A percentile compares a stretch with the other conserved stretches of the same genome.
phyloP scores from a whole-genome alignment of 441 rosid species.

The Raphanus hybrid region DNA sequence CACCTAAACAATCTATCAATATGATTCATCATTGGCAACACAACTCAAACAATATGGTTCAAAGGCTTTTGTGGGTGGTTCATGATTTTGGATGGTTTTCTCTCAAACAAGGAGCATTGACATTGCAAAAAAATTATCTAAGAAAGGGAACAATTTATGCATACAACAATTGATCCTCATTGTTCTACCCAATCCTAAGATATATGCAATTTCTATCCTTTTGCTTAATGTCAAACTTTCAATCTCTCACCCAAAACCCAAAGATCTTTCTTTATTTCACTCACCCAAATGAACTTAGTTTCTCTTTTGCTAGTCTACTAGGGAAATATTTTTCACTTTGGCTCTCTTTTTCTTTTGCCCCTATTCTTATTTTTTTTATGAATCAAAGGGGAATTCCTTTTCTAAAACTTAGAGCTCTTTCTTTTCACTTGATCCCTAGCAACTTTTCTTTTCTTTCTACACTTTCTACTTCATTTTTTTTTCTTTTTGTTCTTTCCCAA shows the following conservation, averaged over 20 bases:
- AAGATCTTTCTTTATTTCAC: background rate
- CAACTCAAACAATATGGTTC: background rate
- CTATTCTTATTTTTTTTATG: background rate
- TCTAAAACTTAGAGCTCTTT: too few species aligned
- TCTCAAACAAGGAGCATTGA: background rate
- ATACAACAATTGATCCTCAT: background rate
- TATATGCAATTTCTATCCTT: background rate
- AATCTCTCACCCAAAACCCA: background rate
- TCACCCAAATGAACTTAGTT: background rate
- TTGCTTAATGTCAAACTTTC: background rate
- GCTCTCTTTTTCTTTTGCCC: background rate
- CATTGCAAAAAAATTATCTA: background rate
- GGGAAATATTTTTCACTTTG: background rate
- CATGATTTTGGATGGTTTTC: background rate
- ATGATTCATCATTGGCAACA: background rate
- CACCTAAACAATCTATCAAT: too few species aligned
- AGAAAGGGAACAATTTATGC: background rate
- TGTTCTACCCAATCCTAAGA: background rate
- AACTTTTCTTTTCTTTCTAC: too few species aligned
- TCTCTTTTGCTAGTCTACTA: background rate
- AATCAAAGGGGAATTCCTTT: too few species aligned
- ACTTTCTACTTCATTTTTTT: too few species aligned
- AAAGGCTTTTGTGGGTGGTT: background rate
- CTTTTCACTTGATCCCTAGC: too few species aligned
- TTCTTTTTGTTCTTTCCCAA: too few species aligned